Conservation (phyloP, 1,139 yeast species). For the Insectozyma bohioensis region DNA sequence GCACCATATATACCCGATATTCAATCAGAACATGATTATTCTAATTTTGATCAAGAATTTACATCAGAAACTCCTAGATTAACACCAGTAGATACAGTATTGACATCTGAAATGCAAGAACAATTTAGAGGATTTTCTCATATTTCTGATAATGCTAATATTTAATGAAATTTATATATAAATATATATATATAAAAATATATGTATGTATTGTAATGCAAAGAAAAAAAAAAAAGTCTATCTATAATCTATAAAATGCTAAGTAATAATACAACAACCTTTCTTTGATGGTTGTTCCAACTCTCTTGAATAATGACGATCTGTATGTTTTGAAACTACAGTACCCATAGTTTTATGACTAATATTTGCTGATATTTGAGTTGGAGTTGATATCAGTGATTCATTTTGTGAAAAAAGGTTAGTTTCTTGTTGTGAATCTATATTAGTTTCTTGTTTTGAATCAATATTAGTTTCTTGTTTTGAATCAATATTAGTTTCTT, state of each 20-base stretch:
- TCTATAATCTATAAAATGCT: constrained; percentile 4
- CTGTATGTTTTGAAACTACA: background rate
- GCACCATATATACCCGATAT: constrained; percentile 87
- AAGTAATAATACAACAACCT: constrained; percentile 18
- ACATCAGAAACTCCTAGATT: constrained; percentile 93
- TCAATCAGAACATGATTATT: constrained; percentile 83
- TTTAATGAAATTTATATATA: constrained; percentile 18
- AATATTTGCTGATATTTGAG: too few species aligned
- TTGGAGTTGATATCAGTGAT: too few species aligned
- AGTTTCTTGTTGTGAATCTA: background rate
- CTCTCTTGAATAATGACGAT: constrained; percentile 8
- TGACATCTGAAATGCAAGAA: constrained; percentile 89
- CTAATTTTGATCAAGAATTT: constrained; percentile 92
- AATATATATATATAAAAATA: background rate
- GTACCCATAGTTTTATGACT: too few species aligned
- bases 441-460: background rate
- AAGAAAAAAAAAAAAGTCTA: background rate
- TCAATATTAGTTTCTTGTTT: background rate
- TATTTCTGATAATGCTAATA: constrained; percentile 66
- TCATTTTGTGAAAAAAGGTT: too few species aligned
- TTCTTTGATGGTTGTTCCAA: constrained; percentile 3
- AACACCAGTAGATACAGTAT: constrained; percentile 88
- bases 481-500: too few species aligned
- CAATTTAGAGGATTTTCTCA: constrained; percentile 96
- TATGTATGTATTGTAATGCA: background rate